Percentiles rank a stretch among this genome's conserved stretches.
phyloP scores from a whole-genome alignment of 1,139 yeast genomes.

The Blastobotrys proliferans region DNA sequence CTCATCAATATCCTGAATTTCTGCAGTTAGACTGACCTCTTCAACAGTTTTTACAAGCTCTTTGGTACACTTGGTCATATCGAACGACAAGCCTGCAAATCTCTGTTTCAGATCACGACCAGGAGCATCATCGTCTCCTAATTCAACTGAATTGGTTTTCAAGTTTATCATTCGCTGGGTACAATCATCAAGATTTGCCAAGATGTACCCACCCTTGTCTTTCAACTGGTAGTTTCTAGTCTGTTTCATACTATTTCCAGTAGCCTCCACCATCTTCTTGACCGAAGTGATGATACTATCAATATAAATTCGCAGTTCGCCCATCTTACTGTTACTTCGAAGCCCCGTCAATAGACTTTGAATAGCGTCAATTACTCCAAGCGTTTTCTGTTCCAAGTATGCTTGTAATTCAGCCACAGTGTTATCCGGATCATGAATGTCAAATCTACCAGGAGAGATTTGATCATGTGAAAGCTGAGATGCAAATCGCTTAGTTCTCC shows the following conservation, averaged over 20 bases:
- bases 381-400: constrained; percentile 91
- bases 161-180: constrained; percentile 56
- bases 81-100: constrained; percentile 92
- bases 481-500: constrained; percentile 9
- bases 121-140: constrained; percentile 58
- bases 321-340: constrained; percentile 59
- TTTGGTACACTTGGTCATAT: constrained; percentile 92
- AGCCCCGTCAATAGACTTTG: constrained; percentile 61
- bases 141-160: constrained; percentile 30
- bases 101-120: constrained; percentile 89
- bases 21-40: constrained; percentile 84
- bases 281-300: constrained; percentile 72
- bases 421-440: constrained; percentile 78
- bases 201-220: constrained; percentile 90
- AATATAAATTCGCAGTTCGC: constrained; percentile 68
- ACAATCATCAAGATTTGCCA: constrained; percentile 80
- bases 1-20: constrained; percentile 44
- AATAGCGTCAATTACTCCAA: constrained; percentile 84
- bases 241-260: constrained; percentile 84
- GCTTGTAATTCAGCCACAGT: constrained; percentile 78
- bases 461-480: neutral
- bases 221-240: constrained; percentile 70
- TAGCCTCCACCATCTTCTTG: constrained; percentile 84
- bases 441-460: constrained; percentile 44
- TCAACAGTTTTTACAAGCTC: constrained; percentile 94